Percentiles rank a stretch among this genome's conserved stretches.
phyloP scores from a whole-genome alignment of 805 yeast genomes.

The Debaryomyces castellii region DNA sequence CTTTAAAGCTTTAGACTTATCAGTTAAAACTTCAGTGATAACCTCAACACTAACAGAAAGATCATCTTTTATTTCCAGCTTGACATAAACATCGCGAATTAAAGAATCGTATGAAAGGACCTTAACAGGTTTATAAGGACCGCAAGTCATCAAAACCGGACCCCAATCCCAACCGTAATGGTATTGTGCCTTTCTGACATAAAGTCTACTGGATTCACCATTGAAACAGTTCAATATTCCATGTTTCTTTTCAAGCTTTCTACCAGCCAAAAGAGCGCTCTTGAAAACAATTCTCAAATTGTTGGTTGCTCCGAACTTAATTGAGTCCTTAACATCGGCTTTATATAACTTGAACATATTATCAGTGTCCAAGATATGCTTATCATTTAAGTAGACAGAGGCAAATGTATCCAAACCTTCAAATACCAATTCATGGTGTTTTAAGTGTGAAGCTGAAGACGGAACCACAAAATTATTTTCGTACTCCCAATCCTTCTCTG shows the following conservation, averaged over 20 bases:
- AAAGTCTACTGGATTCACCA: constrained; percentile 44
- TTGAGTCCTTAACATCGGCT: constrained; percentile 21
- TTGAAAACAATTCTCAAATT: constrained; percentile 33
- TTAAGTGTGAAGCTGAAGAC: constrained; percentile 8
- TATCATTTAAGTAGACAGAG: constrained; percentile 40
- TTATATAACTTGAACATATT: constrained; percentile 44
- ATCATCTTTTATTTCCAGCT: constrained; percentile 6
- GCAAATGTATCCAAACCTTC: constrained; percentile 47
- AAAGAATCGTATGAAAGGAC: constrained; percentile 18
- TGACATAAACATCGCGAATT: constrained; percentile 17
- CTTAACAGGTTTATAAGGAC: constrained; percentile 40
- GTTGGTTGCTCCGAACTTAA: constrained; percentile 21
- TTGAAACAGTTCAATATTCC: constrained; percentile 32
- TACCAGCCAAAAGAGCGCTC: constrained; percentile 34
- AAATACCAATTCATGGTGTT: constrained; percentile 28
- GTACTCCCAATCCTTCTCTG: constrained; percentile 51
- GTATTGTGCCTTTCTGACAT: constrained; percentile 52
- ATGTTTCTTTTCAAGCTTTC: constrained; percentile 29
- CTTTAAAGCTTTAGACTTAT: neutral
- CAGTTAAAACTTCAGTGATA: constrained; percentile 4
- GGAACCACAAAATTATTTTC: constrained; percentile 14
- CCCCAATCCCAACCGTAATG: constrained; percentile 65
- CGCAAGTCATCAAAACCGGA: constrained; percentile 43
- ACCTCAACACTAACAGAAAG: constrained; percentile 9
- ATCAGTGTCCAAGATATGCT: constrained; percentile 30